phyloP scores from a whole-genome alignment of 2,329 filamentous ascomycete genomes.

The Plenodomus lindquistii region DNA sequence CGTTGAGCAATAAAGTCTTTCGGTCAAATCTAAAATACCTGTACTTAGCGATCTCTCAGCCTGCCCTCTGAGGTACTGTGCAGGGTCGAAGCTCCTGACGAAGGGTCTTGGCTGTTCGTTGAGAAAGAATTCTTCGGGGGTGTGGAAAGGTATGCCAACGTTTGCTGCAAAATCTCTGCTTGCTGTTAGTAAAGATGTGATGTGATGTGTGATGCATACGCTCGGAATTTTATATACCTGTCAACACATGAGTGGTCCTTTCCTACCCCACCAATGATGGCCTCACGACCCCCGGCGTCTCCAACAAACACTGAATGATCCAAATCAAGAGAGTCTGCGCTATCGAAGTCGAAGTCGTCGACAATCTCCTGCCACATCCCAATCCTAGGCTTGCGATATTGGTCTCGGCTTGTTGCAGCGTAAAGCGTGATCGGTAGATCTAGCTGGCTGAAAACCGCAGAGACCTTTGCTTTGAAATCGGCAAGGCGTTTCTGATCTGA shows the following conservation, averaged over 20 bases:
- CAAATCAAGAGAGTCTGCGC: constrained; percentile 65
- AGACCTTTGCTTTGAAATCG: constrained; percentile 83
- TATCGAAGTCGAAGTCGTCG: constrained; percentile 54
- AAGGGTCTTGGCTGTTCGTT: constrained; percentile 68
- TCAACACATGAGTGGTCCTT: constrained; percentile 65
- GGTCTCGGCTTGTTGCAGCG: constrained; percentile 81
- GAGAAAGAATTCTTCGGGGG: constrained; percentile 91
- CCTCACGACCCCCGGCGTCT: constrained; percentile 69
- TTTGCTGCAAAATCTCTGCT: constrained; percentile 77
- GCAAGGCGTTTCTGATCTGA: constrained; percentile 67
- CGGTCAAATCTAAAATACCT: constrained; percentile 34
- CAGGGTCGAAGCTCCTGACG: constrained; percentile 71
- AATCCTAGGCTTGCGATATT: constrained; percentile 80
- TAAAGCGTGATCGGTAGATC: constrained; percentile 80
- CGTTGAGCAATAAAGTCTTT: constrained; percentile 12
- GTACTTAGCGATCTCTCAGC: constrained; percentile 33
- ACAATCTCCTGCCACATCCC: constrained; percentile 84
- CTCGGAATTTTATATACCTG: constrained; percentile 48
- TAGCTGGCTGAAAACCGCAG: constrained; percentile 69
- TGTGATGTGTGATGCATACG: constrained; percentile 10
- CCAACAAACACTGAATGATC: constrained; percentile 81
- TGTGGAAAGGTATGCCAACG: constrained; percentile 76
- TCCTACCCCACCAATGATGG: constrained; percentile 41
- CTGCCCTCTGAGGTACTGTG: constrained; percentile 34
- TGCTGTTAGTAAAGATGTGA: constrained; percentile 16